Evolutionary conservation across 2,329 filamentous ascomycete species (phyloP).

Genomic region (Cytospora chrysosperma): DNA sequence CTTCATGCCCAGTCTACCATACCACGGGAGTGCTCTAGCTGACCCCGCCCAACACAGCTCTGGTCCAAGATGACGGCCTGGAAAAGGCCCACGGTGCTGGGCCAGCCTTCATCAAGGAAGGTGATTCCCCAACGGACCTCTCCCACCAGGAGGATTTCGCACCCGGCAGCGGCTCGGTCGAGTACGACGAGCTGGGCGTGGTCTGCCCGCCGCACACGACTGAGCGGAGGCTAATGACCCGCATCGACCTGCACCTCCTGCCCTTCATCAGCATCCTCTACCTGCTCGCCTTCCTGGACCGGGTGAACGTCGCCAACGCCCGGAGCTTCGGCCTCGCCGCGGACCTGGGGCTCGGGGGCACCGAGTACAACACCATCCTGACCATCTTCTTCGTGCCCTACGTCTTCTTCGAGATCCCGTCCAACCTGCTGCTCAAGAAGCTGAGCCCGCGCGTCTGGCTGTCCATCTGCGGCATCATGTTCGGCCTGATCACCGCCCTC

Average conservation of each 20-base stretch:
- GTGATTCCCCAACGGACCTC: slow-evolving; percentile 3
- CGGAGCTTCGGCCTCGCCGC: slow-evolving; percentile 62
- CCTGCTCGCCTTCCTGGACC: slow-evolving; percentile 66
- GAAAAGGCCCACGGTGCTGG: not conserved
- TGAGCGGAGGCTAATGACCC: slow-evolving; percentile 64
- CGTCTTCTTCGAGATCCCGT: slow-evolving; percentile 68
- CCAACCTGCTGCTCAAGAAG: slow-evolving; percentile 69
- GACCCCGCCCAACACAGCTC: not conserved
- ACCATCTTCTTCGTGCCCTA: slow-evolving; percentile 84
- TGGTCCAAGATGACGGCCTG: too few relatives aligned
- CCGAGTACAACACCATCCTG: slow-evolving; percentile 71
- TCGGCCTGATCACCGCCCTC: slow-evolving; percentile 71
- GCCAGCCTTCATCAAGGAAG: slow-evolving; percentile 3
- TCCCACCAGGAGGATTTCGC: slow-evolving; percentile 14
- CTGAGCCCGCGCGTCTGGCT: slow-evolving; percentile 70
- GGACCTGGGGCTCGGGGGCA: slow-evolving; percentile 60
- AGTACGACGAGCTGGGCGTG: slow-evolving; percentile 35
- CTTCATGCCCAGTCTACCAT: too few relatives aligned
- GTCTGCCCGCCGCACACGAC: slow-evolving; percentile 55
- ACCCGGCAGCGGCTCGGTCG: slow-evolving; percentile 22
- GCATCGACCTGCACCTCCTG: slow-evolving; percentile 70
- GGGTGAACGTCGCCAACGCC: slow-evolving; percentile 80
- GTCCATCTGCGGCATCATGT: slow-evolving; percentile 79
- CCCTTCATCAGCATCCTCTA: slow-evolving; percentile 74
- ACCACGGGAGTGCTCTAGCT: not conserved